phyloP scores from a whole-genome alignment of 2,329 filamentous ascomycete species.

The Penicillium digitatum region DNA sequence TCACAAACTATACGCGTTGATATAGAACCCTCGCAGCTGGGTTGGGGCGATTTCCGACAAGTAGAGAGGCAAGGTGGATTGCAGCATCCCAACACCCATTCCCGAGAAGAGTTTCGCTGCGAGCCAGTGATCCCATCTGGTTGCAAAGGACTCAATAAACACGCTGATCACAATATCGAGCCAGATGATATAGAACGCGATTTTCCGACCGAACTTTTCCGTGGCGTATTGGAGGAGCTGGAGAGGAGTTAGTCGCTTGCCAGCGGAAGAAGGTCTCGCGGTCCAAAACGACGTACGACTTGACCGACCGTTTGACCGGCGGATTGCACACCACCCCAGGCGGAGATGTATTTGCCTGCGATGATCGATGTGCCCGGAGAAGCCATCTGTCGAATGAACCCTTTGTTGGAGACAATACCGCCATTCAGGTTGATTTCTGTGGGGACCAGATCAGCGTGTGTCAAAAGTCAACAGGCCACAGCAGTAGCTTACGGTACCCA shows the following conservation, averaged over 20 bases:
- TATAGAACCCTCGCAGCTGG: constrained; percentile 39
- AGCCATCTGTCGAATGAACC: constrained; percentile 40
- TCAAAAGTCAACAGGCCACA: background rate
- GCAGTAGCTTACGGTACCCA: constrained; percentile 37
- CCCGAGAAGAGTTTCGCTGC: constrained; percentile 36
- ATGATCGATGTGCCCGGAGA: constrained; percentile 32
- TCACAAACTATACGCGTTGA: constrained; percentile 43
- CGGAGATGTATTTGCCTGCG: constrained; percentile 36
- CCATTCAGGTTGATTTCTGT: constrained; percentile 37
- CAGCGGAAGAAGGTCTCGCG: background rate
- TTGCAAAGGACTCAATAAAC: constrained; percentile 38
- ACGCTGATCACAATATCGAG: constrained; percentile 36
- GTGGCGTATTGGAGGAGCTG: constrained; percentile 36
- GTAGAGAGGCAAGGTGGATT: constrained; percentile 43
- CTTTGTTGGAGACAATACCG: constrained; percentile 42
- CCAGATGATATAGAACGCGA: constrained; percentile 37
- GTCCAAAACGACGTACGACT: constrained; percentile 25
- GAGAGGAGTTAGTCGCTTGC: background rate
- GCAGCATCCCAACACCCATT: constrained; percentile 44
- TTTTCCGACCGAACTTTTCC: constrained; percentile 37
- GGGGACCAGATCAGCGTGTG: background rate
- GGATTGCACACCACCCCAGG: constrained; percentile 42
- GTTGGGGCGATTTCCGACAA: constrained; percentile 44
- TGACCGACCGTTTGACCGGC: constrained; percentile 41
- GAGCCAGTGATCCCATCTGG: constrained; percentile 42